Evolutionary conservation across 345 rosid genomes (phyloP), one percentile per base, ranked within the genome.

Genomic region (Boechera stricta): DNA sequence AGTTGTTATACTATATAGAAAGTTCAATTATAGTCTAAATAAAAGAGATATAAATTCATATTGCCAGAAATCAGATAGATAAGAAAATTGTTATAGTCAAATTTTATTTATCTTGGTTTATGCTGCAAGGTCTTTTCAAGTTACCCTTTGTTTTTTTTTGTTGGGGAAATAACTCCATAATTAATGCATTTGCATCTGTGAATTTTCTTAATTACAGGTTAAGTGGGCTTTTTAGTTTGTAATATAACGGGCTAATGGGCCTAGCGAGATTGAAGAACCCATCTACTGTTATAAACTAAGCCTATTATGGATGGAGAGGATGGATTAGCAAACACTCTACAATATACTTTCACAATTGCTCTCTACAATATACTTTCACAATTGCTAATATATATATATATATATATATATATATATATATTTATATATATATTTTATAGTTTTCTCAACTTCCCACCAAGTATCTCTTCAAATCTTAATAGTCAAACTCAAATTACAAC

Each of bases 401-500:
- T 5, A 1, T 21, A 21, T 21, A 21, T 21, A 21, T 21, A 21
- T 21, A 21, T 21, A n/a, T 33, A 5, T 33, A 5, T 33, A 33
- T 5, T 0, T 21, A 21, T 21, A 21, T 21, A 21, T 21, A 21
- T 21, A 21, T 21, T 21, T 21, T 21, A 21, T 21, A 21, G 24
- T 21, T 21, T 21, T 36, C 10, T 8, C 41, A 36, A 36, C 41
- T 36, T 36, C 41, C 41, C 41, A 36, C 10, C 41, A 36, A 36
- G 10, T 21, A 16, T 71, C 15, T 33, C 45, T 72, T 51, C 31
- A 47, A 58, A 44, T 57, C 42, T 41, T 4, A 16, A 29, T 57
- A 56, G 66, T 71, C 57, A 58, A 51, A 58, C 11, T 71, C 57
- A 58, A 51, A 58, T 16, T 16, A 32, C 7, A 32, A 4, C 31